Base-by-base conservation (phyloP, 495 filamentous ascomycete species). In the Massariosphaeria phaeospora region DNA sequence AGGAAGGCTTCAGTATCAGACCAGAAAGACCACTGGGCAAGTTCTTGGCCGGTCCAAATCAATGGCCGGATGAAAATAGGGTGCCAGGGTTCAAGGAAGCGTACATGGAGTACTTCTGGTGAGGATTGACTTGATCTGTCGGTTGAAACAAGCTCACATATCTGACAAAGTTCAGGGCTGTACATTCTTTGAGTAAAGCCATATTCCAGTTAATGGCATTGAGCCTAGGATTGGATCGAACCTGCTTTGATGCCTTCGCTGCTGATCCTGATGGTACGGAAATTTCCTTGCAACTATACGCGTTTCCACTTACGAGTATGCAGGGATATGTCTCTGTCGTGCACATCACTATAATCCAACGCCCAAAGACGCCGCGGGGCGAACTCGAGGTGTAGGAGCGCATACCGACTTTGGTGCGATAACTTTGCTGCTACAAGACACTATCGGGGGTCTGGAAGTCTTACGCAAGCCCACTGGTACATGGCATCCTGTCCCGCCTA, bases 331-430 rank as follows among this genome's bases (percentile, higher is more conserved):
- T 31, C 36, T 54, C 10, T 54, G 50, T 27, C 65, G 70, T 25
- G 44, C 77, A 26, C 64, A 79, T 49, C 75, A 73, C 42, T 77
- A 78, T 64, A 74, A 73, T 8, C 70, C 75, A 1, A 75, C 77
- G 52, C 59, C 67, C 8, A 62, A 55, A 53, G 68, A 52, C 57
- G 52, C 57, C 34, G 56, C 45, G 51, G 44, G 35, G 3, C n/a
- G 43, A 4, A 49, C 52, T 3, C 24, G 52, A 6, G 65, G 49
- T 51, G 75, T 63, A 59, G 77, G 75, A 11, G 78, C 70, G 20
- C 75, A 79, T 50, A 72, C 71, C 0, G 76, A 79, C 36, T 71
- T 75, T 13, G 73, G 71, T 1, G 67, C 70, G 0, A 66, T 76
- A 56, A 78, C 75, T 0, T 63, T 79, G 49, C 65, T 78, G 0